Evolutionary conservation across 768 basidiomycete genomes (phyloP), one percentile per base, ranked within the genome.

Genomic region (Naganishia antarctica): DNA sequence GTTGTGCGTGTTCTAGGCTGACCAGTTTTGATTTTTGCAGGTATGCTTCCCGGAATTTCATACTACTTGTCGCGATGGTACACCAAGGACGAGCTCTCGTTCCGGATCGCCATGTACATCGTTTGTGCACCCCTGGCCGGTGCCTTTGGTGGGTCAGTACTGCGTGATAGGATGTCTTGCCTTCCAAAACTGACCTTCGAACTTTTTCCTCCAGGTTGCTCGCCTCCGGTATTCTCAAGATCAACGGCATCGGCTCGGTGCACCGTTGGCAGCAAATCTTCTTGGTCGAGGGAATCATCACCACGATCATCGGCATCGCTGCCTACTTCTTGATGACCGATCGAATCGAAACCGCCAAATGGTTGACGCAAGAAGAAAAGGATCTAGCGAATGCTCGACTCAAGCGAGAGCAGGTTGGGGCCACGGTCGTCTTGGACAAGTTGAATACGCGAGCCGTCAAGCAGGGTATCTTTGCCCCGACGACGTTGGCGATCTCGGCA

Each of bases 381-480:
- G 60, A 60, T 11, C 43, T 66, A 31, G 65, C 65, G 12, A 51
- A 37, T n/a, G 41, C 34, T 21, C 68, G 74, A 9, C 66, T 75
- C 61, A 67, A 69, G 68, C 32, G 45, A 1, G 71, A 75, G 40
- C 70, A 71, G 46, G 66, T 70, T 18, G 71, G 70, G 0, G 43
- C 43, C 26, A 63, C 58, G 0, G 66, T 64, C 4, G 69, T 70
- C 12, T 37, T 73, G 49, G 74, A 75, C 48, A 53, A 51, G 31
- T 37, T 75, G 37, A 62, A 64, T 28, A 58, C 21, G 8, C 66
- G 64, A 45, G 63, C 58, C 1, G 34, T 70, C 26, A 23, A 29
- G 25, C 13, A 51, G 3, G 68, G 68, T 4, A 51, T 70, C 45
- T 58, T 63, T 15, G 61, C 66, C 34, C 60, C 68, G 4, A 65